Conservation (phyloP, 2,329 filamentous ascomycete species). For the Emmonsiellopsis sp. region DNA sequence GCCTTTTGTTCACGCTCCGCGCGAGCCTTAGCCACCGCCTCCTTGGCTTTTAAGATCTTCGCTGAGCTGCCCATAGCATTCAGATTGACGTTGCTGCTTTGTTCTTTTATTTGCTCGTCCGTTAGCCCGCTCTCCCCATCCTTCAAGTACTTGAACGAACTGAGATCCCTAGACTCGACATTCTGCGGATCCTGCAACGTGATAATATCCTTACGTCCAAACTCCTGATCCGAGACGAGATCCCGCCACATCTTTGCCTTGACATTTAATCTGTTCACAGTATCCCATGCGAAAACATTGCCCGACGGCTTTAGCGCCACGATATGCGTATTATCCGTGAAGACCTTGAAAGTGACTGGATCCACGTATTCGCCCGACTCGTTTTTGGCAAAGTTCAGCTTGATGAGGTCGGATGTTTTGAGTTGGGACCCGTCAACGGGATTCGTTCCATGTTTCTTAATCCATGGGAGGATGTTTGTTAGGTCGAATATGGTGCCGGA, state of each 20-base stretch:
- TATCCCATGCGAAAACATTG: conserved; percentile 96
- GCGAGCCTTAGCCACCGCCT: conserved; percentile 84
- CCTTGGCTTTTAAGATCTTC: conserved; percentile 85
- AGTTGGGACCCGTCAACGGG: conserved; percentile 76
- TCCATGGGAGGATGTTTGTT: conserved; percentile 87
- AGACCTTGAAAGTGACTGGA: conserved; percentile 92
- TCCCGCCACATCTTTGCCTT: conserved; percentile 96
- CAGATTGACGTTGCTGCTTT: conserved; percentile 63
- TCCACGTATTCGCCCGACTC: conserved; percentile 87
- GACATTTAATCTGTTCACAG: conserved; percentile 87
- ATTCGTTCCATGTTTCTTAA: conserved; percentile 88
- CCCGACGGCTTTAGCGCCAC: conserved; percentile 78
- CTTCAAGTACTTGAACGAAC: conserved; percentile 78
- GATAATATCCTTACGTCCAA: conserved; percentile 84
- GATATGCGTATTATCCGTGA: conserved; percentile 96
- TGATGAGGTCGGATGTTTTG: conserved; percentile 73
- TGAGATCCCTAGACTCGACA: conserved; percentile 69
- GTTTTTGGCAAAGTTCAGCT: conserved; percentile 86
- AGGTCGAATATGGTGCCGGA: conserved; percentile 89
- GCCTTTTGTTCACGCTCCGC: conserved; percentile 55
- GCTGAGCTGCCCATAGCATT: conserved; percentile 66
- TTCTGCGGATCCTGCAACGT: conserved; percentile 95
- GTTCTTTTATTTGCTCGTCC: conserved; percentile 60
- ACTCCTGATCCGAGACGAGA: conserved; percentile 76
- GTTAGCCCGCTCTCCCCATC: conserved; percentile 66